Conservation (phyloP, 2,329 filamentous ascomycete genomes). For the Hymenoscyphus fraxineus region DNA sequence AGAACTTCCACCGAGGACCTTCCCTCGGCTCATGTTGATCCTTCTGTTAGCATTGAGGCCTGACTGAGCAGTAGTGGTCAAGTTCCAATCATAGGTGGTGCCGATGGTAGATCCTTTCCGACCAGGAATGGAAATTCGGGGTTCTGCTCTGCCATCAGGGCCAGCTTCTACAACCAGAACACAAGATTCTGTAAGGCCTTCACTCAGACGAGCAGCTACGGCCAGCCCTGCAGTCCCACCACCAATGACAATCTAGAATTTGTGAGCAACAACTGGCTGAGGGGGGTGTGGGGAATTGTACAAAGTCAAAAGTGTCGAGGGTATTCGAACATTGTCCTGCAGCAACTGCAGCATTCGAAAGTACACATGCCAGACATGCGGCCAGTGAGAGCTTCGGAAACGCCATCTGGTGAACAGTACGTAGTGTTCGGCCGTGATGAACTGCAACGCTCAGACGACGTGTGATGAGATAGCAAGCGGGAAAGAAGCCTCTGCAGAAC, state of each 20-base stretch:
- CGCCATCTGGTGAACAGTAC: slow-evolving; percentile 1
- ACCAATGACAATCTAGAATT: slow-evolving; percentile 38
- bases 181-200: slow-evolving; percentile 35
- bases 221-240: slow-evolving; percentile 45
- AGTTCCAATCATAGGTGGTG: slow-evolving; percentile 41
- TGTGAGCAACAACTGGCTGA: neutral
- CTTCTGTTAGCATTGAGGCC: slow-evolving; percentile 23
- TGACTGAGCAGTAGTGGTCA: slow-evolving; percentile 38
- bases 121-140: slow-evolving; percentile 38
- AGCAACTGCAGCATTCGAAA: slow-evolving; percentile 3
- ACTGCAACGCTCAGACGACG: neutral
- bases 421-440: slow-evolving; percentile 1
- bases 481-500: slow-evolving; percentile 3
- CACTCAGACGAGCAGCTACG: slow-evolving; percentile 40
- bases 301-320: slow-evolving; percentile 8
- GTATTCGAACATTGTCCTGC: slow-evolving; percentile 5
- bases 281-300: neutral
- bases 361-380: slow-evolving; percentile 3
- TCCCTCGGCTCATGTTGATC: slow-evolving; percentile 17
- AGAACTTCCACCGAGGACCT: slow-evolving; percentile 37
- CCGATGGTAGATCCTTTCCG: slow-evolving; percentile 35
- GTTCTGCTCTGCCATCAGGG: slow-evolving; percentile 33
- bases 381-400: neutral
- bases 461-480: neutral
- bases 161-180: slow-evolving; percentile 34